These are phyloP conservation scores for Pleurotus pulmonarius DNA, from an alignment of 768 basidiomycete species.

Conservation along the genomic window DNA sequence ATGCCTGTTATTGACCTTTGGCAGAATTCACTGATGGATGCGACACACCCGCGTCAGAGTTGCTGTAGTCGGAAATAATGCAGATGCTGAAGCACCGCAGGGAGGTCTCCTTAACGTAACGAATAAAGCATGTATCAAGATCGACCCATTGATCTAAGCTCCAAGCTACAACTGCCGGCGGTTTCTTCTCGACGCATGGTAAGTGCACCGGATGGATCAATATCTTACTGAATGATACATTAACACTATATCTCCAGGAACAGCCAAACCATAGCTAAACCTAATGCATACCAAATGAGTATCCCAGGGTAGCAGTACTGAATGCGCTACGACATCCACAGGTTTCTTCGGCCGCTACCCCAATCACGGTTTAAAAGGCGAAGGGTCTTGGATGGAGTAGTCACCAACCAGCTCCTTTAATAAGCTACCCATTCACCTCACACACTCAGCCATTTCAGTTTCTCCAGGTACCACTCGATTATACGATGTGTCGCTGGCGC, in stretches of 20 bases:
- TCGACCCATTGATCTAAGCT: not conserved
- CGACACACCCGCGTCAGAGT: not conserved
- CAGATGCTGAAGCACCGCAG: not conserved
- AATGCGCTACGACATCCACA: not conserved
- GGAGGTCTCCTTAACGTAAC: not conserved
- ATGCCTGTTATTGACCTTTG: no score
- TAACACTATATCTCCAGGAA: slow-evolving; percentile 1
- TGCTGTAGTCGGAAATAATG: not conserved
- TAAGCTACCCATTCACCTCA: slow-evolving; percentile 1
- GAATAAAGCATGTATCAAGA: not conserved
- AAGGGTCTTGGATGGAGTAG: not conserved
- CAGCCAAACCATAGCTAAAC: slow-evolving; percentile 6
- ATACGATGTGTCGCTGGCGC: slow-evolving; percentile 49
- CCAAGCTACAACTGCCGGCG: not conserved
- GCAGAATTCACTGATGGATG: not conserved
- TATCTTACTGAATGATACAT: slow-evolving; percentile 5
- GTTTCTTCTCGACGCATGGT: not conserved
- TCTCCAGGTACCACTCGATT: slow-evolving; percentile 1
- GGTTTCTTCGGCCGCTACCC: not conserved
- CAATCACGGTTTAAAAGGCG: slow-evolving; percentile 13
- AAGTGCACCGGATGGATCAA: not conserved
- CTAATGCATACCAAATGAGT: slow-evolving; percentile 2
- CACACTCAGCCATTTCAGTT: slow-evolving; percentile 7
- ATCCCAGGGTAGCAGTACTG: not conserved
- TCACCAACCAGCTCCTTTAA: not conserved